Base-by-base conservation (phyloP, 2,329 filamentous ascomycete species). In the Fonsecaea pedrosoi region DNA sequence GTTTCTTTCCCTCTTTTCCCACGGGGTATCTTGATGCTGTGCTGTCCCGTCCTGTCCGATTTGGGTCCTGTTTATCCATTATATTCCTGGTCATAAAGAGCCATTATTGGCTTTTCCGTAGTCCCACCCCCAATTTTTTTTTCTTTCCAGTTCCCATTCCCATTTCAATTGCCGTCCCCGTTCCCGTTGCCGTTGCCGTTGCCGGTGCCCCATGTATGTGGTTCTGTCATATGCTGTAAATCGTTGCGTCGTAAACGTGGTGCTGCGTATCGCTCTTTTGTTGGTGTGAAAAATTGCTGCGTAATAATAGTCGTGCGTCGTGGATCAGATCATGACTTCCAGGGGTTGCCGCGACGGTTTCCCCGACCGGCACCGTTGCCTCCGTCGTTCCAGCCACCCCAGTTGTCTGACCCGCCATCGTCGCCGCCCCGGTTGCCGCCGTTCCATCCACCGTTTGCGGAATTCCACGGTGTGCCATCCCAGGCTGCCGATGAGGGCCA, bases 241-340 rank as follows among this genome's bases (percentile, higher is more conserved):
- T 42, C 40, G 15, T 42, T 42, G 18, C 45, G 18, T 50, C 45
- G 45, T 50, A 50, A 25, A 3, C 18, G 10, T 25, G 21, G 18
- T 50, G 21, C 45, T 25, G 25, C 25, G 45, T 50, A 50, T 25
- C 45, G 18, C 21, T 25, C 45, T 25, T 12, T 50, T 5, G 21
- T 50, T 21, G 45, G 25, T 35, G 2, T 55, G 10, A 34, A 34
- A 37, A 35, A 21, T 18, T 35, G 53, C 25, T 55, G 25, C 13
- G 25, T 55, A 34, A 12, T 35, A 13, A 25, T 25, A 25, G 25
- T 25, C 25, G 25, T 54, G 30, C 10, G 30, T 25, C n/a, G 50
- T 54, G n/a, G 18, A n/a, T 25, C 30, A n/a, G 21, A 54, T 54
- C 50, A 45, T 54, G 45, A n/a, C n/a, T 25, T 50, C 60, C 60